Conservation (phyloP, 192 early-diverging fungal species). For the Coemansia asiatica region DNA sequence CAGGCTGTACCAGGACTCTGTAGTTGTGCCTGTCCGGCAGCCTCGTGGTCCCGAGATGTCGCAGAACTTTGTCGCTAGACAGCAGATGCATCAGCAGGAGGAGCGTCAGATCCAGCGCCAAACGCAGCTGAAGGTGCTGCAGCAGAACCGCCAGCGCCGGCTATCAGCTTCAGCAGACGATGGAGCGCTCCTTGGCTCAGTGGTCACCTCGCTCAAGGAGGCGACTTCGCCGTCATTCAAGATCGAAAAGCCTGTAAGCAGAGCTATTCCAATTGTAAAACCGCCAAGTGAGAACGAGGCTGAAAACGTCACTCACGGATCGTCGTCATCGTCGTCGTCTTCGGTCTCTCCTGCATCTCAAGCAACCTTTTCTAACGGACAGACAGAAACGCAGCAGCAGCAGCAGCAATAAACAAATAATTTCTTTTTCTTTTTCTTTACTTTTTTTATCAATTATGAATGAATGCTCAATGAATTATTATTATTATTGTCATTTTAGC, state of each 20-base stretch:
- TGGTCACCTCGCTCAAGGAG: conserved; percentile 5
- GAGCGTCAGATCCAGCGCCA: conserved; percentile 54
- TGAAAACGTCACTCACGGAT: not conserved
- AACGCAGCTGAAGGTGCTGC: conserved; percentile 51
- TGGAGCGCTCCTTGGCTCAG: conserved; percentile 1
- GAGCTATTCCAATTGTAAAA: conserved; percentile 52
- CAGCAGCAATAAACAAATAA: not conserved
- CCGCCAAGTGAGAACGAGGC: conserved; percentile 25
- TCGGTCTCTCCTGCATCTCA: conserved; percentile 9
- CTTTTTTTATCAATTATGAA: not conserved
- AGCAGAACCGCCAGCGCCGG: conserved; percentile 56
- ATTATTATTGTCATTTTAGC: no score
- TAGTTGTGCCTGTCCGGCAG: conserved; percentile 72
- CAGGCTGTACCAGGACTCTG: conserved; percentile 57
- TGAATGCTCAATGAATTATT: not conserved
- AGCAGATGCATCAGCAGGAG: conserved; percentile 52
- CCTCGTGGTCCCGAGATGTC: conserved; percentile 71
- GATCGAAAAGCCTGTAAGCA: conserved; percentile 49
- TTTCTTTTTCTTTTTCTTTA: not conserved
- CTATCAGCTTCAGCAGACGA: conserved; percentile 46
- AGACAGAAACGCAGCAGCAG: conserved; percentile 4
- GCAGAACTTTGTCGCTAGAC: conserved; percentile 71
- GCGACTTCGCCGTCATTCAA: conserved; percentile 22
- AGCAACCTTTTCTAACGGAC: conserved; percentile 1
- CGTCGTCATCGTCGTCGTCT: conserved; percentile 6